Conservation (phyloP, 768 basidiomycete genomes). For the Tubosaeta sp. region DNA sequence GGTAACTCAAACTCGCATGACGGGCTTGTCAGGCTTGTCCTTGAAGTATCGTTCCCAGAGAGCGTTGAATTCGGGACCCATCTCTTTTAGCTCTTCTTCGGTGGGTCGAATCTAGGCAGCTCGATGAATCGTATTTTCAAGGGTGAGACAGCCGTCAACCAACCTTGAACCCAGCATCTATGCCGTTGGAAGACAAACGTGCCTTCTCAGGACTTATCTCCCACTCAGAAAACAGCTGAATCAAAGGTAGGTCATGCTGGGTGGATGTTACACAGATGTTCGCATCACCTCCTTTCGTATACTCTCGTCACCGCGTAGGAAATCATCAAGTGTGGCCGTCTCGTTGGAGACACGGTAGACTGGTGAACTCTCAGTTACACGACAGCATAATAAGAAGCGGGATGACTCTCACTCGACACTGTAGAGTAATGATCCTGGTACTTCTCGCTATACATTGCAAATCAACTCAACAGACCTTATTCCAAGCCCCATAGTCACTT, state of each 20-base stretch:
- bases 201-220: slow-evolving; percentile 65
- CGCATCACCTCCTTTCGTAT: background rate
- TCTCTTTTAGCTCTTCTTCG: background rate
- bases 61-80: background rate
- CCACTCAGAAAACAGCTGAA: slow-evolving; percentile 57
- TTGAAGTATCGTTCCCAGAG: background rate
- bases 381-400: background rate
- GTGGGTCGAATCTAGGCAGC: background rate
- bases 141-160: background rate
- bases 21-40: background rate
- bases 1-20: background rate
- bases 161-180: slow-evolving; percentile 61
- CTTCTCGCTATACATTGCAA: background rate
- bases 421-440: background rate
- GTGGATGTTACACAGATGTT: background rate
- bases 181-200: slow-evolving; percentile 62
- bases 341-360: background rate
- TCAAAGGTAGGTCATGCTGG: background rate
- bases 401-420: background rate
- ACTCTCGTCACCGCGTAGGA: background rate
- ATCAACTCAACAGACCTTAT: background rate
- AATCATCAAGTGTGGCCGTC: background rate
- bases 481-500: background rate
- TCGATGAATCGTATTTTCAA: background rate
- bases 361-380: background rate